Evolutionary conservation across 306 rosid species (phyloP).

Genomic region (Rosa chinensis): DNA sequence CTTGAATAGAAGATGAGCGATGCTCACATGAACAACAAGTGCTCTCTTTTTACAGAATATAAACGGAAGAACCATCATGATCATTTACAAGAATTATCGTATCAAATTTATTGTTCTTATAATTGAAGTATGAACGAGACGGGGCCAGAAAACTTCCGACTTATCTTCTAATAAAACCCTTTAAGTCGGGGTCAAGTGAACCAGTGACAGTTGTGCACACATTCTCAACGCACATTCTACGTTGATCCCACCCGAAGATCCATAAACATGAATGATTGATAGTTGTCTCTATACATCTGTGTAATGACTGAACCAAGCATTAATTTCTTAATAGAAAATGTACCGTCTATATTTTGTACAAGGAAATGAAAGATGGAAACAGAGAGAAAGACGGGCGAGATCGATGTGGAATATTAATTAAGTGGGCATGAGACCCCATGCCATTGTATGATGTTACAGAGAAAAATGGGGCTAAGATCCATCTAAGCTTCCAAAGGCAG

Average conservation of each 20-base stretch:
- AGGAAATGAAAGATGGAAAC: not conserved
- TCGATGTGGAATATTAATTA: not conserved
- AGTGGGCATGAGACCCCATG: not conserved
- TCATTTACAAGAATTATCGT: no score
- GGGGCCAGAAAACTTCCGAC: no score
- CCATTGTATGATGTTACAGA: not conserved
- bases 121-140: no score
- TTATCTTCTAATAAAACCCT: no score
- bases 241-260: not conserved
- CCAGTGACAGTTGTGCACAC: not conserved
- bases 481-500: not conserved
- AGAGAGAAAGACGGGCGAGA: not conserved
- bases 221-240: not conserved
- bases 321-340: not conserved
- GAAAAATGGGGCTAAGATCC: not conserved
- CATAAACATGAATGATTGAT: not conserved
- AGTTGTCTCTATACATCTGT: not conserved
- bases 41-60: no score
- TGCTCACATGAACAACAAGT: no score
- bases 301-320: not conserved
- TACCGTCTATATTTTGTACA: not conserved
- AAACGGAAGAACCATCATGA: no score
- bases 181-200: not conserved
- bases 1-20: no score
- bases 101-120: no score